Percentiles rank a stretch among this genome's conserved stretches.
Evolutionary conservation across 768 basidiomycete species (phyloP).

Genomic region (Mycena vitilis): DNA sequence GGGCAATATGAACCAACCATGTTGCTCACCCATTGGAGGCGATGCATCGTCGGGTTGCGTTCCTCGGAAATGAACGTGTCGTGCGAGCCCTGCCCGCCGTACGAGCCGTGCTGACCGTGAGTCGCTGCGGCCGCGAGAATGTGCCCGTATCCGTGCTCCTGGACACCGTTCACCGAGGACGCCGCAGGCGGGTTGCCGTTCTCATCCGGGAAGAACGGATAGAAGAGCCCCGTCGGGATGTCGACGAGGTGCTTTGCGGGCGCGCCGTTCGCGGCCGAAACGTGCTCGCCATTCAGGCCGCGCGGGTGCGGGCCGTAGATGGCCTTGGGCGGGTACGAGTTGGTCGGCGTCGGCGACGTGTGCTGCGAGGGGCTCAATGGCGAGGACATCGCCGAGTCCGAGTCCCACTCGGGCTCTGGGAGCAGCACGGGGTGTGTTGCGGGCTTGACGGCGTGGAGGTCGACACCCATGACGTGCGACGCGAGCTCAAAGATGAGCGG

Average conservation of each 20-base stretch:
- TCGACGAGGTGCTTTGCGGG: constrained; percentile 66
- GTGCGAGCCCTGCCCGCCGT: constrained; percentile 66
- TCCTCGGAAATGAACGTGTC: constrained; percentile 80
- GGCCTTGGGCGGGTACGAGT: constrained; percentile 32
- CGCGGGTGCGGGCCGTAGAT: constrained; percentile 54
- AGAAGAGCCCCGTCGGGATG: constrained; percentile 77
- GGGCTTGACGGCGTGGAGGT: constrained; percentile 71
- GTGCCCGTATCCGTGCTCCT: constrained; percentile 59
- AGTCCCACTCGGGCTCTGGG: constrained; percentile 67
- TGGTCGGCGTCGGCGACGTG: constrained; percentile 53
- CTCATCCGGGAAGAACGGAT: constrained; percentile 80
- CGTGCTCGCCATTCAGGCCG: constrained; percentile 46
- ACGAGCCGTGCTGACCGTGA: constrained; percentile 61
- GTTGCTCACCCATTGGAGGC: constrained; percentile 43
- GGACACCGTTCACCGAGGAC: constrained; percentile 34
- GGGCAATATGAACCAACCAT: constrained; percentile 49
- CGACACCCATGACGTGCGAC: constrained; percentile 81
- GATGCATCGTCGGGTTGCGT: constrained; percentile 53
- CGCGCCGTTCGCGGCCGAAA: constrained; percentile 29
- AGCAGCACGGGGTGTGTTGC: constrained; percentile 57
- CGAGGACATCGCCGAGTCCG: constrained; percentile 48
- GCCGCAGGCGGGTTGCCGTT: constrained; percentile 36
- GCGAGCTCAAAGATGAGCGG: constrained; percentile 88
- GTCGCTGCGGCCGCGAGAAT: constrained; percentile 70
- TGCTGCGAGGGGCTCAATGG: constrained; percentile 54